A percentile compares a stretch with the other conserved stretches of the same genome.
Conservation (phyloP, 495 filamentous ascomycete species). For the Echria macrotheca region DNA sequence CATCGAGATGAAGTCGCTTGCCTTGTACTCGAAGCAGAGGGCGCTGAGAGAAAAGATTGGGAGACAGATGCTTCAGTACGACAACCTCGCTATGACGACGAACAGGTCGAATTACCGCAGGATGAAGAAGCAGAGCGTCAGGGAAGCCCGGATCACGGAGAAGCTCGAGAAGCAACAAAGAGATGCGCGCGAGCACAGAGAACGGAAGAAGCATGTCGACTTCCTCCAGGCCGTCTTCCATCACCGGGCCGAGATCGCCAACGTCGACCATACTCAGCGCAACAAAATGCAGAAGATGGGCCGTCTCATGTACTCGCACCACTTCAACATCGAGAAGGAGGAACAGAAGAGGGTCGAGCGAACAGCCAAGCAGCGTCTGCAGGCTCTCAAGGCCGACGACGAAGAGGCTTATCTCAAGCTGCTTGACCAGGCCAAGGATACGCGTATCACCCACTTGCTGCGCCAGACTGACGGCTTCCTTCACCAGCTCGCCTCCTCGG, state of each 20-base stretch:
- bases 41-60: conserved; percentile 78
- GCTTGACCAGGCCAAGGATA: conserved; percentile 96
- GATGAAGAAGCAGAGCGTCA: conserved; percentile 91
- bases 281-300: conserved; percentile 76
- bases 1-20: conserved; percentile 87
- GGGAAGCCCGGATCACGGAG: conserved; percentile 96
- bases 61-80: conserved; percentile 83
- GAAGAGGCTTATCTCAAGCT: conserved; percentile 97
- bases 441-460: conserved; percentile 93
- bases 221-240: conserved; percentile 65
- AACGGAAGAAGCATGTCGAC: conserved; percentile 93
- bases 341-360: conserved; percentile 96
- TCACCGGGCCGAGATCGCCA: conserved; percentile 49
- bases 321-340: conserved; percentile 96
- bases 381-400: conserved; percentile 96
- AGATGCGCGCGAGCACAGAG: conserved; percentile 84
- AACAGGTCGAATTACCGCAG: conserved; percentile 84
- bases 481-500: conserved; percentile 87
- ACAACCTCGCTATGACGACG: conserved; percentile 91
- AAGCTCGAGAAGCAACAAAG: conserved; percentile 98
- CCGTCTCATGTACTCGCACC: conserved; percentile 77
- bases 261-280: conserved; percentile 32
- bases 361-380: conserved; percentile 97
- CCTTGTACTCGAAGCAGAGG: conserved; percentile 77
- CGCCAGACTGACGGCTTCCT: conserved; percentile 96